These are phyloP conservation scores for Takashimella tepidaria DNA, from an alignment of 1,284 basidiomycete genomes.

Conservation along the genomic window DNA sequence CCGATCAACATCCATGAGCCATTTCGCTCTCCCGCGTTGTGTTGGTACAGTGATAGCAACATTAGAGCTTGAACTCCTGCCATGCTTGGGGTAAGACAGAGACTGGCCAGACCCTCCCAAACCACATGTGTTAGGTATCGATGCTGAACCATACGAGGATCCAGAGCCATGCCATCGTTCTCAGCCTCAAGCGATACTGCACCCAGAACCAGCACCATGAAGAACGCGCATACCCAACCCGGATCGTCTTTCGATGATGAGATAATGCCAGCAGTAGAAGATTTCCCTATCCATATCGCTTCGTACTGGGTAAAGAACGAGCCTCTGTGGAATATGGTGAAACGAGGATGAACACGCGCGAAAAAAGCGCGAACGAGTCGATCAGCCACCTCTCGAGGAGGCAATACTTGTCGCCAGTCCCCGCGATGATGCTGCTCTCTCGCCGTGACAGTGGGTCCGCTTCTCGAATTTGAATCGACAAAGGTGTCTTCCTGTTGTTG, in stretches of 20 bases:
- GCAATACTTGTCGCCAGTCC: background rate
- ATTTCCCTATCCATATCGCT: background rate
- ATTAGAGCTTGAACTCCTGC: constrained; percentile 19
- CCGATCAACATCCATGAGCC: constrained; percentile 19
- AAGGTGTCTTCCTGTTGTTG: background rate
- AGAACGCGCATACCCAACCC: constrained; percentile 11
- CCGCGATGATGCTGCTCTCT: background rate
- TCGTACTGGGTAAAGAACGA: constrained; percentile 13
- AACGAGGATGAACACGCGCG: constrained; percentile 16
- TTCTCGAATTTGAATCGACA: background rate
- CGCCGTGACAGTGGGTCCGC: background rate
- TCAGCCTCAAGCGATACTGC: constrained; percentile 13
- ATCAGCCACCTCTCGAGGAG: constrained; percentile 2
- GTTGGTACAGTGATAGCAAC: constrained; percentile 18
- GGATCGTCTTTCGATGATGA: constrained; percentile 1
- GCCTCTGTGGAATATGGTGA: constrained; percentile 17
- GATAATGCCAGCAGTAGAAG: background rate
- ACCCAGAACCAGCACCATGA: constrained; percentile 17
- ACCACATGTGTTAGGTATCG: constrained; percentile 14
- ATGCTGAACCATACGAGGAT: constrained; percentile 4
- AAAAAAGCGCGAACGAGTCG: constrained; percentile 14
- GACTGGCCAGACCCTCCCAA: constrained; percentile 11
- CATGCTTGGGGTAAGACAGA: constrained; percentile 13
- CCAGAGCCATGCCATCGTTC: background rate
- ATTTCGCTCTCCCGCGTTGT: constrained; percentile 22